phyloP scores from a whole-genome alignment of 306 rosid species.

The Fragaria nilgerrensis region DNA sequence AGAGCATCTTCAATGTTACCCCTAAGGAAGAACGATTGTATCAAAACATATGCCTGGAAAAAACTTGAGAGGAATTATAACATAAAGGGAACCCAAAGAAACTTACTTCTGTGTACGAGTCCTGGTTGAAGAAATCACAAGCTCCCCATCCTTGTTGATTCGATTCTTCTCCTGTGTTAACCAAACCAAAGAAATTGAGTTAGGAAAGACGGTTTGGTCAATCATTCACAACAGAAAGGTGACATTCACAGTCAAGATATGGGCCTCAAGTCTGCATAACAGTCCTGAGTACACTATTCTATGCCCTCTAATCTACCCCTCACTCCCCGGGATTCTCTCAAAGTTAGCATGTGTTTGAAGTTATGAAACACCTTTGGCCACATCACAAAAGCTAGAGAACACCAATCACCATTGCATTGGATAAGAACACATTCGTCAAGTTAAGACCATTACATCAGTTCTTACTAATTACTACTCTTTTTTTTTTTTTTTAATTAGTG shows the following conservation, averaged over 20 bases:
- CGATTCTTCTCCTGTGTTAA: slow-evolving; percentile 86
- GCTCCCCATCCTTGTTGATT: slow-evolving; percentile 91
- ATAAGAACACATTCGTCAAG: neutral
- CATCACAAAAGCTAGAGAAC: neutral
- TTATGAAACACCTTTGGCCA: neutral
- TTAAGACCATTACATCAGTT: neutral
- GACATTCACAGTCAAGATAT: neutral
- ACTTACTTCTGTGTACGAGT: slow-evolving; percentile 87
- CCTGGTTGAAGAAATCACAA: slow-evolving; percentile 89
- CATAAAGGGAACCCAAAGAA: slow-evolving; percentile 29
- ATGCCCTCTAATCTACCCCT: neutral
- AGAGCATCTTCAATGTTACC: slow-evolving; percentile 68
- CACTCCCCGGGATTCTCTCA: neutral
- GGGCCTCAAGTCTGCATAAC: neutral
- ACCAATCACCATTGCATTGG: neutral
- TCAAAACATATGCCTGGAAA: slow-evolving; percentile 31
- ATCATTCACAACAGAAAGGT: slow-evolving; percentile 13
- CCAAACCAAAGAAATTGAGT: slow-evolving; percentile 20
- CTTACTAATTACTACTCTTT: neutral
- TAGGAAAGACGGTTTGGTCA: slow-evolving; percentile 13
- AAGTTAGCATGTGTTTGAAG: neutral
- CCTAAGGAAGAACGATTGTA: slow-evolving; percentile 33
- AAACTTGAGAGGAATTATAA: slow-evolving; percentile 18
- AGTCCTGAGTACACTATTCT: neutral
- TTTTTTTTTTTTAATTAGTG: neutral